These are phyloP conservation scores for Paramecium biaurelia DNA, from an alignment of 73 alveolate species.

Conservation along the genomic window DNA sequence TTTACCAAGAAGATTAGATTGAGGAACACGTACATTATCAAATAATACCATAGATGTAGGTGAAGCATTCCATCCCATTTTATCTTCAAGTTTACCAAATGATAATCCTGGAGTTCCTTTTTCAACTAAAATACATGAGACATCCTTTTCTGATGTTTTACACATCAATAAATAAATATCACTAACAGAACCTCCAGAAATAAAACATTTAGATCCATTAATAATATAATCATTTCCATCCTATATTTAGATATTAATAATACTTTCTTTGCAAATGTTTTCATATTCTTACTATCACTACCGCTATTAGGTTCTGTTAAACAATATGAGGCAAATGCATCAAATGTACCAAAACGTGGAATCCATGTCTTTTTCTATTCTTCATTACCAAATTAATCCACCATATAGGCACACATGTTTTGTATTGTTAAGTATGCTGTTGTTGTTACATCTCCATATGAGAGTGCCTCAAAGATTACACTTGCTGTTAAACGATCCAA, in stretches of 20 bases:
- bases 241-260: background rate
- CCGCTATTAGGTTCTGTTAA: constrained; percentile 92
- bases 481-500: constrained; percentile 81
- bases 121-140: constrained; percentile 79
- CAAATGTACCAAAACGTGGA: constrained; percentile 64
- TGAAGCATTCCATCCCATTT: constrained; percentile 88
- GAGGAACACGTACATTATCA: constrained; percentile 86
- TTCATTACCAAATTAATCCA: constrained; percentile 77
- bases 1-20: constrained; percentile 72
- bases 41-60: constrained; percentile 79
- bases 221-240: constrained; percentile 68
- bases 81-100: constrained; percentile 78
- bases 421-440: constrained; percentile 79
- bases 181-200: constrained; percentile 79
- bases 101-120: constrained; percentile 76
- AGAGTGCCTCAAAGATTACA: constrained; percentile 76
- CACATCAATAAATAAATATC: constrained; percentile 79
- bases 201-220: constrained; percentile 87
- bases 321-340: constrained; percentile 59
- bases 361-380: constrained; percentile 69
- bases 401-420: constrained; percentile 86
- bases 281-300: constrained; percentile 67
- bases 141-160: constrained; percentile 83
- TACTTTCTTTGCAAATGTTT: constrained; percentile 25
- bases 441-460: constrained; percentile 82